phyloP scores from a whole-genome alignment of 2,329 filamentous ascomycete species.

The Graphilbum fragrans region DNA sequence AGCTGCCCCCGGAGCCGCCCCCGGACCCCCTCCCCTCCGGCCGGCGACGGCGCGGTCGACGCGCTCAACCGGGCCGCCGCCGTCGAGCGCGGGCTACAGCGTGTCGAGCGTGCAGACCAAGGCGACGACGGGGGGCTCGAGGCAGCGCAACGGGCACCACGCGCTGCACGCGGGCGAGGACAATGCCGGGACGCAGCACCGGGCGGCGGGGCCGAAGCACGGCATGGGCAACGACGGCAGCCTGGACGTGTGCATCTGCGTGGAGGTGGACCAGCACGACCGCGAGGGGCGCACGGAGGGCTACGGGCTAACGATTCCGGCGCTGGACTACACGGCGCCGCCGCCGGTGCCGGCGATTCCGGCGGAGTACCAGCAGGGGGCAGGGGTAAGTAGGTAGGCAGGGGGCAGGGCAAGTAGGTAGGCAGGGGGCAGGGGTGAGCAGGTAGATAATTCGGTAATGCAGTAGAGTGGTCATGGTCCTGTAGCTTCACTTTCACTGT shows the following conservation, averaged over 20 bases:
- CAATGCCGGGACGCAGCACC: conserved; percentile 66
- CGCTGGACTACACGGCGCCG: conserved; percentile 28
- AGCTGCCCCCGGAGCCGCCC: neutral
- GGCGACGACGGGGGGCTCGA: neutral
- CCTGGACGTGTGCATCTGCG: conserved; percentile 73
- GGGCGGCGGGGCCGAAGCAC: conserved; percentile 50
- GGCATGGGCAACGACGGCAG: conserved; percentile 44
- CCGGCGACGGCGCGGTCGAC: neutral
- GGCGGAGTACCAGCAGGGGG: conserved; percentile 5
- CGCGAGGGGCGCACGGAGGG: conserved; percentile 65
- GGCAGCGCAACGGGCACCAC: conserved; percentile 52
- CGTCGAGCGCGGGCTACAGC: conserved; percentile 11
- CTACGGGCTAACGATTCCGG: conserved; percentile 80
- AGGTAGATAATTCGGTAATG: no score
- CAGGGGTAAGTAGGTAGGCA: neutral
- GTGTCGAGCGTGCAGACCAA: conserved; percentile 5
- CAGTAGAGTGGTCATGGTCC: no score
- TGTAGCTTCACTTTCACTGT: no score
- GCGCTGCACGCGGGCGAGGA: conserved; percentile 66
- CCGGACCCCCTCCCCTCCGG: neutral
- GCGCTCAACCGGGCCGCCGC: conserved; percentile 4
- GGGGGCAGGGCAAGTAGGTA: neutral
- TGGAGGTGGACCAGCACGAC: conserved; percentile 80
- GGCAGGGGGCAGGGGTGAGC: neutral
- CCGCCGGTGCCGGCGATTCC: conserved; percentile 9